Evolutionary conservation across 1,284 basidiomycete species (phyloP), one percentile per base, ranked within the genome.

Genomic region (Ceraceosorus guamensis): DNA sequence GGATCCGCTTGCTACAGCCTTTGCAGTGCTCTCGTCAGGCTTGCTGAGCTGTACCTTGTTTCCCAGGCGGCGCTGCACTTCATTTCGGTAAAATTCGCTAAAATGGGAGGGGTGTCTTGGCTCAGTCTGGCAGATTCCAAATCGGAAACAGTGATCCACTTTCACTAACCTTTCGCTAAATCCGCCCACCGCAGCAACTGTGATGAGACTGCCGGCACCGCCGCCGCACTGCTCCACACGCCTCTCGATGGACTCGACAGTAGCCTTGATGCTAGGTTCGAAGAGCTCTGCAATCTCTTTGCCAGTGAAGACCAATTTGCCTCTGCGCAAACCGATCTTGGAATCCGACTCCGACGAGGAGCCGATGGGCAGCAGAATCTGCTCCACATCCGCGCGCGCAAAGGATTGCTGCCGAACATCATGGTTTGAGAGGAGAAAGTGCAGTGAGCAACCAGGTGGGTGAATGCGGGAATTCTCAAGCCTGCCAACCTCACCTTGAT

Each of bases 1-100:
- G 39, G 56, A 48, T 14, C 56, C 56, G n/a, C 51, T 53, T 6
- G 56, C 56, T 32, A 57, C 56, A 16, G 56, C 56, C 24, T 57
- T 57, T 16, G 56, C 56, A 16, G 52, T 53, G 37, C 37, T 41
- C 50, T 56, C 55, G 50, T 60, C 59, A 7, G 55, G 59, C 50
- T 60, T 60, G 50, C 45, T 53, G 16, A 59, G 39, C 32, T 59
- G 52, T 14, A 59, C 57, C n/a, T 41, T 24, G 31, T 48, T 35
- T 14, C 57, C 57, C 46, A 59, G 41, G n/a, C 33, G 52, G 46
- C 10, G 52, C 46, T 33, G 44, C 41, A 24, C 32, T 46, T 14
- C 32, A 18, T 46, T 41, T 8, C 37, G 37, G 37, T 41, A 41
- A n/a, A 8, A 41, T n/a, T 41, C 37, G 37, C 37, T 41, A n/a